Conservation (phyloP, 164 flowering plant species). For the Berberis thunbergii region DNA sequence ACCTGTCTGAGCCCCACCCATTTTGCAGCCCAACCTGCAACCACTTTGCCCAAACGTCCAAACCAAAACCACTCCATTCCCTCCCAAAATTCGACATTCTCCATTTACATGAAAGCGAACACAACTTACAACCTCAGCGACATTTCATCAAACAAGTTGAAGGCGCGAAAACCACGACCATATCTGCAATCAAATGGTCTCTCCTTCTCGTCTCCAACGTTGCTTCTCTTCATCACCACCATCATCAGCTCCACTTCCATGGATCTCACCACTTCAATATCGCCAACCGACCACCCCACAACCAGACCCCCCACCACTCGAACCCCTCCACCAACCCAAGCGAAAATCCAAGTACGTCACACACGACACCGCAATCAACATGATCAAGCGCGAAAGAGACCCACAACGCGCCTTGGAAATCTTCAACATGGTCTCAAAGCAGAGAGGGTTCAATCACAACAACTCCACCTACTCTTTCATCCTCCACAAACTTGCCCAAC, state of each 20-base stretch:
- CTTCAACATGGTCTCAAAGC: constrained; percentile 59
- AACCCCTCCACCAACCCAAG: constrained; percentile 11
- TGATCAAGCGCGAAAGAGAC: constrained; percentile 62
- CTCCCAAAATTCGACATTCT: no score
- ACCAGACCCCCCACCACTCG: constrained; percentile 35
- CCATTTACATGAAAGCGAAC: no score
- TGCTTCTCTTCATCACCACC: constrained; percentile 27
- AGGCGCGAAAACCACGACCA: neutral
- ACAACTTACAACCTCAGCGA: neutral
- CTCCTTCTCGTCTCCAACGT: constrained; percentile 1
- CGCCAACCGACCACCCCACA: constrained; percentile 18
- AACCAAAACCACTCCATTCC: no score
- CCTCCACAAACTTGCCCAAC: constrained; percentile 60
- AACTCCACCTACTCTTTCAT: constrained; percentile 58
- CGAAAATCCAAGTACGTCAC: constrained; percentile 48
- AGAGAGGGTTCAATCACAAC: constrained; percentile 79
- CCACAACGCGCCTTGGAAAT: constrained; percentile 70
- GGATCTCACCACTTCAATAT: constrained; percentile 62
- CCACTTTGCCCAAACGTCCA: no score
- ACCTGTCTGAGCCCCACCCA: no score
- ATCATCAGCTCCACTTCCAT: constrained; percentile 38
- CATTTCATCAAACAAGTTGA: neutral
- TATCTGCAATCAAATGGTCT: neutral
- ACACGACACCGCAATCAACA: constrained; percentile 45
- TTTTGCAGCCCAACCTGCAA: no score